A percentile compares a stretch with the other conserved stretches of the same genome.
Conservation (phyloP, 2,329 filamentous ascomycete genomes). For the Aspergillus bombycis region DNA sequence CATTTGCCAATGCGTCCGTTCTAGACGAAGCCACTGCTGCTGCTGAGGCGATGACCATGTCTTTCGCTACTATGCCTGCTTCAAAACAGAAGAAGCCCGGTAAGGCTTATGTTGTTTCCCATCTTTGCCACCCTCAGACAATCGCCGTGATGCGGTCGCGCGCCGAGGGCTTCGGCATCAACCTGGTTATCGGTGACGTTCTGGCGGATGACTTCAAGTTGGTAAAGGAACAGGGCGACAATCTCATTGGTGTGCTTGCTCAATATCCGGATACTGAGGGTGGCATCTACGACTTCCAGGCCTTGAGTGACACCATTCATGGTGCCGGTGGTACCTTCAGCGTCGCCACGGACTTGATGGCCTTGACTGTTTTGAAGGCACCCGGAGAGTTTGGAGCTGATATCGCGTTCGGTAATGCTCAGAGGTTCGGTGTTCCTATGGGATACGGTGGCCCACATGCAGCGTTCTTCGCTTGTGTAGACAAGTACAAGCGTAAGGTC, state of each 20-base stretch:
- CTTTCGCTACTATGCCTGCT: constrained; percentile 72
- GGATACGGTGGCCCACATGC: constrained; percentile 95
- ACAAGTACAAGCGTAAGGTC: constrained; percentile 92
- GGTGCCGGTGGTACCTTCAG: constrained; percentile 77
- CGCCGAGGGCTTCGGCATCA: constrained; percentile 88
- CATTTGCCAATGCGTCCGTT: constrained; percentile 87
- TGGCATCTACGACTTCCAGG: constrained; percentile 73
- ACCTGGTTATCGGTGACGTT: constrained; percentile 73
- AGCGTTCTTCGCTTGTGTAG: constrained; percentile 89
- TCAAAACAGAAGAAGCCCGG: constrained; percentile 72
- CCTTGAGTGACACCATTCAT: constrained; percentile 76
- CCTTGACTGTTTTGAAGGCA: constrained; percentile 82
- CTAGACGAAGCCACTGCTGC: constrained; percentile 91
- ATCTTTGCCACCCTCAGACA: constrained; percentile 82
- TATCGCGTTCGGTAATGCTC: constrained; percentile 90
- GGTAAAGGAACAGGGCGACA: constrained; percentile 74
- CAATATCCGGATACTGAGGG: constrained; percentile 93
- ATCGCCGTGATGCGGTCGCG: constrained; percentile 81
- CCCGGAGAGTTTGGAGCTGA: constrained; percentile 95
- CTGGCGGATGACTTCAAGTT: constrained; percentile 65
- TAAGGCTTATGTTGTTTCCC: constrained; percentile 83
- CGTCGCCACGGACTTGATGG: constrained; percentile 86
- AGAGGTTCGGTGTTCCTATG: constrained; percentile 88
- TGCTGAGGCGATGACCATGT: constrained; percentile 94
- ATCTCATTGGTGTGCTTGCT: constrained; percentile 86